A percentile compares a stretch with the other conserved stretches of the same genome.
Conservation (phyloP, 2,329 filamentous ascomycete genomes). For the Diaporthe sp. region DNA sequence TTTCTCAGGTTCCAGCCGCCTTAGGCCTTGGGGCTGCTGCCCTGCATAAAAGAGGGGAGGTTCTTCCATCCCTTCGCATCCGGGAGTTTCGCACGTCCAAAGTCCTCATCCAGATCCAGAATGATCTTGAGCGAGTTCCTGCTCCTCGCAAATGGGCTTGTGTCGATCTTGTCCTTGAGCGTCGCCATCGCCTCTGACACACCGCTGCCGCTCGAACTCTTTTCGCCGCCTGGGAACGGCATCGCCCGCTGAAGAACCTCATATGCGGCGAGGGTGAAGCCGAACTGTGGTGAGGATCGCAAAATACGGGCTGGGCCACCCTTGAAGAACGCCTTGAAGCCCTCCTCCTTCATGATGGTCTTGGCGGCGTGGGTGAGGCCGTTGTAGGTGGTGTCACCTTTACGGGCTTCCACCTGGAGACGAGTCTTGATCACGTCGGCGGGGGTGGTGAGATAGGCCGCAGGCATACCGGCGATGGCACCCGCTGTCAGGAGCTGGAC, state of each 20-base stretch:
- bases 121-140: conserved; percentile 96
- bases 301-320: conserved; percentile 95
- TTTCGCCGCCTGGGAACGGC: conserved; percentile 79
- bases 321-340: conserved; percentile 98
- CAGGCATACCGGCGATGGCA: conserved; percentile 93
- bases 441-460: conserved; percentile 94
- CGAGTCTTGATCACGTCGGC: conserved; percentile 99
- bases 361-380: conserved; percentile 87
- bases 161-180: conserved; percentile 71
- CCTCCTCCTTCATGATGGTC: conserved; percentile 91
- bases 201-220: conserved; percentile 66
- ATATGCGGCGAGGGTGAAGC: conserved; percentile 96
- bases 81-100: conserved; percentile 80
- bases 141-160: conserved; percentile 72
- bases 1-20: not conserved
- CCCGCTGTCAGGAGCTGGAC: conserved; percentile 93
- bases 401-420: conserved; percentile 95
- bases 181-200: conserved; percentile 75
- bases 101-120: conserved; percentile 92
- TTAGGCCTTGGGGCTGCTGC: conserved; percentile 46
- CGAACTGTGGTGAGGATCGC: conserved; percentile 96
- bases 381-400: conserved; percentile 91
- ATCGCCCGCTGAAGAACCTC: conserved; percentile 88
- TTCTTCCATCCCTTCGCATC: conserved; percentile 67
- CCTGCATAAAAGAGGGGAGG: conserved; percentile 65